Evolutionary conservation across 306 rosid species (phyloP).

Genomic region (Cajanus cajan): DNA sequence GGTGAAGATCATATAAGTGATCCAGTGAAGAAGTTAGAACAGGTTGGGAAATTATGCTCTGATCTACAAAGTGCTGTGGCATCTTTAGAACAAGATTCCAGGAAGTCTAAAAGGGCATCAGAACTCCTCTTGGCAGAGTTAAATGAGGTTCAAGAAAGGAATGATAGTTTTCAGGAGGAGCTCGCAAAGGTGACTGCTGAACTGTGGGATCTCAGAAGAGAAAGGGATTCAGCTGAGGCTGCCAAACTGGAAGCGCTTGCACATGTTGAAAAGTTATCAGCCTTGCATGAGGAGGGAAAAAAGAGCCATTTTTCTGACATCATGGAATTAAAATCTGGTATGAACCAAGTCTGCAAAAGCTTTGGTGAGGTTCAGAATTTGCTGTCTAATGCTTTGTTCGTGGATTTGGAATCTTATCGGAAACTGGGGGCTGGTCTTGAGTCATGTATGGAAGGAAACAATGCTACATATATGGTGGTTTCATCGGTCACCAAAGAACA

Average conservation of each 20-base stretch:
- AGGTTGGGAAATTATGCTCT: conserved; percentile 54
- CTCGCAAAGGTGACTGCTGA: conserved; percentile 56
- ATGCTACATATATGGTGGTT: conserved; percentile 37
- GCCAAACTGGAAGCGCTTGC: conserved; percentile 69
- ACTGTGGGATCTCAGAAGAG: conserved; percentile 62
- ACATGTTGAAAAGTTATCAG: conserved; percentile 61
- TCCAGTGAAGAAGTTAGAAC: conserved; percentile 69
- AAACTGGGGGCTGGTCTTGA: conserved; percentile 63
- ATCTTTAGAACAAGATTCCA: conserved; percentile 72
- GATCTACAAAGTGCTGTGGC: conserved; percentile 48
- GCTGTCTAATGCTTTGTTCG: conserved; percentile 46
- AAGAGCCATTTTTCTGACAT: conserved; percentile 58
- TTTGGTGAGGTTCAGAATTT: conserved; percentile 57
- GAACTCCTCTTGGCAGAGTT: conserved; percentile 89
- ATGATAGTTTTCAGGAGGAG: conserved; percentile 91
- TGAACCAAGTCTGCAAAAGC: conserved; percentile 60
- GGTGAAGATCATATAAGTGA: conserved; percentile 49
- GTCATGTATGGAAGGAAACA: conserved; percentile 48
- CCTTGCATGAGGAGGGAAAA: conserved; percentile 52
- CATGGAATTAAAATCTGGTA: conserved; percentile 57
- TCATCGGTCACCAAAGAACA: conserved; percentile 39
- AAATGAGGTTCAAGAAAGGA: conserved; percentile 98
- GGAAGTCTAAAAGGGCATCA: conserved; percentile 86
- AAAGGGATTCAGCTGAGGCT: conserved; percentile 66
- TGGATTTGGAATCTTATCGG: conserved; percentile 59